Base-by-base conservation (phyloP, 2,329 filamentous ascomycete species). In the Allantophomopsis lycopodina region DNA sequence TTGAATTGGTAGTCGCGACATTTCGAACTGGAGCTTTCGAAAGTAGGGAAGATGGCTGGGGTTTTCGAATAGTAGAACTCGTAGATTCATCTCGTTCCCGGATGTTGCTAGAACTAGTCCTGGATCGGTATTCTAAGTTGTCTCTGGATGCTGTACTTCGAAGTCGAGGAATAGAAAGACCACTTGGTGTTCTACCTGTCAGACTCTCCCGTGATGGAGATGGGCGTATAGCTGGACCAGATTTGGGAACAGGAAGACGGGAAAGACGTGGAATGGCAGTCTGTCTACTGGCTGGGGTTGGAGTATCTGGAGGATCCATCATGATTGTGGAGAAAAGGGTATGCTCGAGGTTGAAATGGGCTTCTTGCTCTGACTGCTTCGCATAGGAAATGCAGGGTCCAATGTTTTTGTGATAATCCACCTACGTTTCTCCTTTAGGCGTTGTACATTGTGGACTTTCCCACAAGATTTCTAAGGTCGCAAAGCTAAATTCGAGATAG, bases 141-240 rank as follows among this genome's bases (percentile, higher is more conserved):
- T 42, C 35, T 38, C 28, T 10, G 18, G 34, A 37, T 4, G 35
- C 10, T 16, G 21, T n/a, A 34, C 60, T 52, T 35, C 60, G 55
- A 15, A 63, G 49, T 17, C 60, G 55, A 12, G 50, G 46, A 37
- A 55, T 48, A 36, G 61, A 54, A 13, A 64, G 42, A 5, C 60
- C 61, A 10, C 55, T 50, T 35, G 63, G 21, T 15, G 15, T 28
- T n/a, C 14, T 5, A n/a, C 18, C 20, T 5, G 18, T 8, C 15
- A 36, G 15, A 17, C 10, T 14, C 14, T 36, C 35, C 14, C 16
- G 32, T 8, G 32, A 17, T 10, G 32, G n/a, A 14, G 32, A 34
- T 34, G 16, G 14, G 32, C 32, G n/a, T 10, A 17, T 3, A 3
- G 16, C 12, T 11, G 16, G 32, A 15, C 4, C 12, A 6, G 14